phyloP scores from a whole-genome alignment of 2,329 filamentous ascomycete genomes.

The Colletotrichum horii region DNA sequence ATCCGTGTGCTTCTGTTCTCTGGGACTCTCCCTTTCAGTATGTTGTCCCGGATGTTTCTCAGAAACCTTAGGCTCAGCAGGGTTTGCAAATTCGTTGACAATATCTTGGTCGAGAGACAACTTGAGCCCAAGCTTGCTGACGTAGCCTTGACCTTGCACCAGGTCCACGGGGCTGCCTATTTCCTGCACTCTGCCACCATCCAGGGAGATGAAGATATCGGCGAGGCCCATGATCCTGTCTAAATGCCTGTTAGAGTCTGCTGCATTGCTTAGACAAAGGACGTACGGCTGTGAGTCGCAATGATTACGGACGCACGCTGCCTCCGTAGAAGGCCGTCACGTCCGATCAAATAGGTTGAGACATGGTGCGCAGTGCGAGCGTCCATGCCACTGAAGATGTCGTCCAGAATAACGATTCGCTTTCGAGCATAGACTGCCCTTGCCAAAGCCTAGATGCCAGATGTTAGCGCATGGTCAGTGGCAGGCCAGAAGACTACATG shows the following conservation, averaged over 20 bases:
- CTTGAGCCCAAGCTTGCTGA: not conserved
- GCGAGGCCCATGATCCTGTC: not conserved
- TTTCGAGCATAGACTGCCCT: not conserved
- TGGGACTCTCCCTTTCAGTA: not conserved
- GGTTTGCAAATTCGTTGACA: not conserved
- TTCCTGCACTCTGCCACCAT: not conserved
- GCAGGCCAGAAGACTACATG: not conserved
- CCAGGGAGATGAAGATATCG: not conserved
- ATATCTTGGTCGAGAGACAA: not conserved
- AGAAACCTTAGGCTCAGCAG: not conserved
- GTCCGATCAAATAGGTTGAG: not conserved
- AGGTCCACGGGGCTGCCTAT: not conserved
- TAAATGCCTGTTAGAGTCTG: not conserved
- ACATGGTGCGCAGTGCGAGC: not conserved
- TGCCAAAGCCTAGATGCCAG: not conserved
- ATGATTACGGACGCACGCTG: not conserved
- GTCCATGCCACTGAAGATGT: conserved; percentile 13
- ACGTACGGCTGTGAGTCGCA: conserved; percentile 9
- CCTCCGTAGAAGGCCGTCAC: not conserved
- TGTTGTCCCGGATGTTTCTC: not conserved
- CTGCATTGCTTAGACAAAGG: not conserved
- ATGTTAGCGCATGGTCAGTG: not conserved
- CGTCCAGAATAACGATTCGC: conserved; percentile 1
- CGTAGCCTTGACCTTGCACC: not conserved
- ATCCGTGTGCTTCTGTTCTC: not conserved